phyloP scores from a whole-genome alignment of 192 early-diverging fungal genomes.

The Coemansia furcata region DNA sequence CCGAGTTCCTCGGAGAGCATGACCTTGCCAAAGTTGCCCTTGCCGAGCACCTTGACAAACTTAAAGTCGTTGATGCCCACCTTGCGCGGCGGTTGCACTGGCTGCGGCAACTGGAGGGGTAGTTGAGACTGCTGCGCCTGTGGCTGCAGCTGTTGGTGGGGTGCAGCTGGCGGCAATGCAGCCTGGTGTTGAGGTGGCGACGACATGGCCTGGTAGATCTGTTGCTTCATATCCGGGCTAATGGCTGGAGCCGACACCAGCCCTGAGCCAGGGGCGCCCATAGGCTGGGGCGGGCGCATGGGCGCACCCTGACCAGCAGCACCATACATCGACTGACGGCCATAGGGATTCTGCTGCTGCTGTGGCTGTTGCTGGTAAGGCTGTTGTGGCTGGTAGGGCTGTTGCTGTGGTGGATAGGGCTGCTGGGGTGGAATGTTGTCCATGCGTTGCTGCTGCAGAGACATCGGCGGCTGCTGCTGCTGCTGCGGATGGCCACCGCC shows the following conservation, averaged over 20 bases:
- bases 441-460: conserved; percentile 16
- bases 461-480: conserved; percentile 32
- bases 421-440: conserved; percentile 12
- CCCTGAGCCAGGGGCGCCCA: not conserved
- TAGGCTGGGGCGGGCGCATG: not conserved
- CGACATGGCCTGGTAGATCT: conserved; percentile 47
- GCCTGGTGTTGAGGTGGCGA: not conserved
- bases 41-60: conserved; percentile 92
- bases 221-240: conserved; percentile 22
- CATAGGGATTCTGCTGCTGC: conserved; percentile 20
- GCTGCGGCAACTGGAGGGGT: conserved; percentile 59
- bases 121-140: conserved; percentile 33
- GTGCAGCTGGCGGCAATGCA: not conserved
- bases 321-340: conserved; percentile 18
- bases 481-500: conserved; percentile 29
- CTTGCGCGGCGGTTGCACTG: conserved; percentile 52
- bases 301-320: not conserved
- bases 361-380: conserved; percentile 22
- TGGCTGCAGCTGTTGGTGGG: conserved; percentile 16
- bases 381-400: conserved; percentile 40
- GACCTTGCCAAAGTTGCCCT: conserved; percentile 99
- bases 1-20: conserved; percentile 94
- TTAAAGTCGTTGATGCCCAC: conserved; percentile 91
- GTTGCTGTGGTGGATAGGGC: conserved; percentile 31
- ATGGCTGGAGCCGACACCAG: conserved; percentile 3